Evolutionary conservation across 2,329 filamentous ascomycete species (phyloP), one percentile per base, ranked within the genome.

Genomic region (Pseudovirgaria hyperparasitica): DNA sequence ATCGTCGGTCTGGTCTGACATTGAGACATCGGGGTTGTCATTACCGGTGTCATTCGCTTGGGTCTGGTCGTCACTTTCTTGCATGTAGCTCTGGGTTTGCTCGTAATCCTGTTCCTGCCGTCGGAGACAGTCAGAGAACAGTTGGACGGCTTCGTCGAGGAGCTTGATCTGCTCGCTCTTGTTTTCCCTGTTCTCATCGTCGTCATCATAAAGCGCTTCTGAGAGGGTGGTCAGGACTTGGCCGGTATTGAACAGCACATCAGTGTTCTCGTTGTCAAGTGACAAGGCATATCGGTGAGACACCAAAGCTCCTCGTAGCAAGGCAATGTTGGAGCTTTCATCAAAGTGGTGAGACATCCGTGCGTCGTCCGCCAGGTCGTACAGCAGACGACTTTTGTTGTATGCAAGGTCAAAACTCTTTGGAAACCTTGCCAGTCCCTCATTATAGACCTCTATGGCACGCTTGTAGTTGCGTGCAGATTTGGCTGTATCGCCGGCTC

Each of bases 221-320:
- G 72, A 74, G 19, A 82, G 57, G 35, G 67, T 72, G 1, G 70
- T 76, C 19, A 82, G 57, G 4, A 80, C 71, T 48, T 82, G 77
- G 2, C 70, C 73, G 5, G 72, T 75, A 44, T 82, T 84, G 58
- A 82, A 84, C 6, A 79, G 55, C 5, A 71, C 63, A 49, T 84
- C 76, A 2, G 73, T 59, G 44, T 80, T 79, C 21, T 72, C 63
- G 25, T 67, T 61, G 13, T 74, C 65, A 16, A 82, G 48, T 2
- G 48, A 50, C 16, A 76, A 52, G 4, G 76, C 76, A 43, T 67
- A 63, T 29, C 65, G 64, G 47, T 82, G 77, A 2, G 76, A 77
- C 15, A 63, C 57, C 14, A 82, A 50, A 1, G 77, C 70, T 32
- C 69, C 62, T 21, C 67, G 57, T 13, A 82, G 50, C 14, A 73